Base-by-base conservation (phyloP, 345 rosid genomes). In the Populus alba region DNA sequence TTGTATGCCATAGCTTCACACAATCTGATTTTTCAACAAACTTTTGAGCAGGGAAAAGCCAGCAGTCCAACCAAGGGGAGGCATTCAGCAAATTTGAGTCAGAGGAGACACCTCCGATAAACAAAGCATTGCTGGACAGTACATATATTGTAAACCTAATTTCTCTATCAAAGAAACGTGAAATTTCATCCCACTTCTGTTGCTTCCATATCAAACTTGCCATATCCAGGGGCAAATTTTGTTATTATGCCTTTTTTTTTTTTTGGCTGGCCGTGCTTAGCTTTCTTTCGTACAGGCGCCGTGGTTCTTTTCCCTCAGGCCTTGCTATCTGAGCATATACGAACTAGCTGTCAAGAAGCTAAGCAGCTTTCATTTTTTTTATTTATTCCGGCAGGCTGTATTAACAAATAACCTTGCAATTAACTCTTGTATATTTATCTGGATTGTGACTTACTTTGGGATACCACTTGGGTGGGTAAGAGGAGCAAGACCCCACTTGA, bases 21-120 rank as follows among this genome's bases (percentile, higher is more conserved):
- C 2, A 20, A 22, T 66, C 74, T 39, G 23, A 20, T 37, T 27
- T 33, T 70, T 16, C 37, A 10, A 29, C 55, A 12, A 57, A 53
- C 16, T 15, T 39, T 49, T 53, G 25, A 51, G 35, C 75, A 70
- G 76, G 73, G 71, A 23, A 66, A 71, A 27, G 11, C 29, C 27
- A 27, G 79, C 57, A 13, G 79, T 55, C 72, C 75, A 49, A 27
- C 66, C 15, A 62, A 11, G 35, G 70, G 25, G 51, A 70, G 62
- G 38, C 79, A 71, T 63, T 5, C 67, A 20, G 22, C 57, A 38
- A 22, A 7, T 51, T 33, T 41, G 17, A 61, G 35, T 25, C 66
- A n/a, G n/a, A 80, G 53, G 59, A 53, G 71, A 31, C 15, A 63
- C 68, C 38, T 71, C 35, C 78, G 83, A 49, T 80, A 53, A 75